Base-by-base conservation (phyloP, 1,139 yeast genomes). In the Wickerhamiella pararugosa region DNA sequence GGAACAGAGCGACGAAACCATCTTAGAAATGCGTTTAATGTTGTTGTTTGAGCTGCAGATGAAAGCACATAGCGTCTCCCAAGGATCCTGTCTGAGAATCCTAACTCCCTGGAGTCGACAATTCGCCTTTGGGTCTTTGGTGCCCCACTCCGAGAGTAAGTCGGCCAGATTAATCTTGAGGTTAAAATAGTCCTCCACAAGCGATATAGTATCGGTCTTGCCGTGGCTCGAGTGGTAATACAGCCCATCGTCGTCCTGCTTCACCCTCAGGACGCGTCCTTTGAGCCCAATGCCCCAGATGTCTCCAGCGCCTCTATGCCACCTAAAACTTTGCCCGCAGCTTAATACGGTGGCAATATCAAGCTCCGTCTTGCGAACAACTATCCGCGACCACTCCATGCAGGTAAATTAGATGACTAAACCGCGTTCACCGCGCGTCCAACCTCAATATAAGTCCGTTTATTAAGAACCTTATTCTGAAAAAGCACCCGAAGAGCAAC, bases 31-130 rank as follows among this genome's bases (percentile, higher is more conserved):
- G 36, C 99, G 69, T 56, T 87, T 83, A 45, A 90, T 93, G 55
- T 90, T 92, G 61, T 90, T 90, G 59, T 90, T 90, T n/a, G 94
- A 79, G 4, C 95, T 83, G 60, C 98, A 90, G 25, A 90, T 92
- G 52, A 90, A 90, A 2, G 92, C 80, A 21, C 90, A 63, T 38
- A 84, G 65, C 36, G 92, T 84, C 54, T 92, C 98, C 97, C 97
- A 90, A 0, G 98, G 98, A 50, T 87, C 95, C 59, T 90, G 97
- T 40, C 87, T 69, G 29, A 87, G 69, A 46, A 86, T 82, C 33
- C 97, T 64, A 27, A 87, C 77, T 0, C 98, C 98, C 3, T 66
- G 65, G 44, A 76, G 74, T 26, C 61, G 60, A 3, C 59, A 54
- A 33, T 54, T 59, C 38, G 55, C 53, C 25, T 34, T 28, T 28